Percentiles rank a stretch among this genome's conserved stretches.
These are phyloP conservation scores for Fusarium sp. DNA, from an alignment of 2,329 filamentous ascomycete species.

Conservation along the genomic window DNA sequence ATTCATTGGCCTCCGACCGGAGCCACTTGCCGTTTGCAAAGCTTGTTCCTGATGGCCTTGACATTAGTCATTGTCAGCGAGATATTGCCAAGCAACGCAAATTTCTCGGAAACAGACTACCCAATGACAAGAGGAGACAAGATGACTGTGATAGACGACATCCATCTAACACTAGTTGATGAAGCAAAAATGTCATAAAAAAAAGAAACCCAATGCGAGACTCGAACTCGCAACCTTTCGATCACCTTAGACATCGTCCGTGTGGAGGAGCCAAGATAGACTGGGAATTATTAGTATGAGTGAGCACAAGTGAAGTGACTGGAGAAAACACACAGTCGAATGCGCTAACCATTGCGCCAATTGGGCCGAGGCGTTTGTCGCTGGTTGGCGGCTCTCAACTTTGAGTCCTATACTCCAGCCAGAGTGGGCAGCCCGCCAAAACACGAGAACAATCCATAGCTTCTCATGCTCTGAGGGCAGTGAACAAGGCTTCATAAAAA, in stretches of 20 bases:
- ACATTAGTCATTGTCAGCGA: neutral
- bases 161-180: neutral
- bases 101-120: neutral
- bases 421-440: neutral
- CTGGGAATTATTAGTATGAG: neutral
- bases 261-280: neutral
- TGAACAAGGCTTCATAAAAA: too few relatives aligned
- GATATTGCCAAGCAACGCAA: neutral
- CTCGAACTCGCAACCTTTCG: slow-evolving; percentile 5
- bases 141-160: neutral
- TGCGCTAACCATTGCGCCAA: slow-evolving; percentile 6
- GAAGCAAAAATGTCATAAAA: neutral
- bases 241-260: neutral
- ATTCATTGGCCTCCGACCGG: slow-evolving; percentile 3
- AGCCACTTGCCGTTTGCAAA: neutral
- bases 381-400: neutral
- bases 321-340: neutral
- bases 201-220: neutral
- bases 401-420: neutral
- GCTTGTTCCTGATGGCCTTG: neutral
- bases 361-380: neutral
- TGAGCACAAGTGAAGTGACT: neutral
- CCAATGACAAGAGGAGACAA: neutral
- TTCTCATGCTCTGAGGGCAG: neutral
- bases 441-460: neutral